Conservation (phyloP, 2,329 filamentous ascomycete species). For the Didymella segeticola region DNA sequence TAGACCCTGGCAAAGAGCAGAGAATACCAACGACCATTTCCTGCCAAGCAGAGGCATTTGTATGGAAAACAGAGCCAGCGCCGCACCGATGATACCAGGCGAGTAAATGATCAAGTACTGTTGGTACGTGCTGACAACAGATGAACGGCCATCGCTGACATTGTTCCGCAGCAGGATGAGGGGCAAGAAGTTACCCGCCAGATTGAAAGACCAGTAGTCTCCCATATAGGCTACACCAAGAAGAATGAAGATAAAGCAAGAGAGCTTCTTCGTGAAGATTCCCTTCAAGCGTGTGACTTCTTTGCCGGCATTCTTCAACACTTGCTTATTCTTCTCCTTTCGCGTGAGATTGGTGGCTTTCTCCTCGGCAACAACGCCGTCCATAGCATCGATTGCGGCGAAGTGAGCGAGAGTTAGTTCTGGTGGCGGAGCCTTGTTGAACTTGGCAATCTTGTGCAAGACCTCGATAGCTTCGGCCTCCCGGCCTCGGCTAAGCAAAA, state of each 20-base stretch:
- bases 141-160: conserved; percentile 29
- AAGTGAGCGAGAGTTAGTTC: conserved; percentile 36
- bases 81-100: conserved; percentile 35
- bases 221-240: conserved; percentile 40
- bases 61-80: conserved; percentile 32
- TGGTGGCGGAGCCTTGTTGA: conserved; percentile 34
- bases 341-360: conserved; percentile 7
- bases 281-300: conserved; percentile 36
- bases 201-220: conserved; percentile 44
- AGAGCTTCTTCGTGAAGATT: conserved; percentile 36
- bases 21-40: conserved; percentile 40
- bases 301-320: conserved; percentile 29
- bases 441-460: conserved; percentile 37
- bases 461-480: conserved; percentile 39
- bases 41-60: conserved; percentile 38
- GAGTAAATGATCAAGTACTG: conserved; percentile 42
- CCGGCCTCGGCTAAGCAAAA: conserved; percentile 31
- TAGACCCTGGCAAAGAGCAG: conserved; percentile 36
- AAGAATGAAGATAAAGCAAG: conserved; percentile 34
- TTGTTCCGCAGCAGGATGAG: conserved; percentile 41
- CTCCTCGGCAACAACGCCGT: conserved; percentile 7
- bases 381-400: conserved; percentile 29
- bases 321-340: conserved; percentile 29
- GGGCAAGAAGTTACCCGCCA: conserved; percentile 35
- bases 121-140: conserved; percentile 35